These are phyloP conservation scores for Triangularia setosa DNA, from an alignment of 2,329 filamentous ascomycete genomes.

Conservation along the genomic window DNA sequence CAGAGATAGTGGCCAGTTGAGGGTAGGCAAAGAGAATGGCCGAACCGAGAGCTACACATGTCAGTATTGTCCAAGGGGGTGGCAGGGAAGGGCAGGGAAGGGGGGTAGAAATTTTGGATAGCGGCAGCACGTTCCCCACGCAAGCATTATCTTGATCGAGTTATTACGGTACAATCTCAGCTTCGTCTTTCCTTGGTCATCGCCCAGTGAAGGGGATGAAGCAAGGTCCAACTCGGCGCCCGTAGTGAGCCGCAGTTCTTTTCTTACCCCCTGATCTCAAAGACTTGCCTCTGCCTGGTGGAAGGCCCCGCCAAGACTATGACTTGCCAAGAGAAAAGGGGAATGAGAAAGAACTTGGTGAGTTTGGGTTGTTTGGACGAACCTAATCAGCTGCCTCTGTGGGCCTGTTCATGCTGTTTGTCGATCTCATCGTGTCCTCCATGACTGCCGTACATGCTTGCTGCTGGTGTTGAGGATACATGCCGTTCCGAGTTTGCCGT, in stretches of 20 bases:
- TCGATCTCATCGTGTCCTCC: constrained; percentile 19
- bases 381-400: constrained; percentile 25
- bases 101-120: constrained; percentile 43
- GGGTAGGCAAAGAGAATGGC: constrained; percentile 82
- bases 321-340: not conserved
- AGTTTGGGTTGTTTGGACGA: constrained; percentile 38
- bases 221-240: constrained; percentile 63
- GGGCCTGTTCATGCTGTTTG: constrained; percentile 13
- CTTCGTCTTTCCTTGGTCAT: constrained; percentile 52
- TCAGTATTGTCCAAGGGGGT: constrained; percentile 35
- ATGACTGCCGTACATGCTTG: not conserved
- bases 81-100: constrained; percentile 23
- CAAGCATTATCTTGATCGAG: constrained; percentile 99
- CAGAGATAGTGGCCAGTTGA: constrained; percentile 72
- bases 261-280: not conserved
- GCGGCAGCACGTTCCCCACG: constrained; percentile 97
- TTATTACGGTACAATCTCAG: constrained; percentile 95
- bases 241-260: constrained; percentile 73
- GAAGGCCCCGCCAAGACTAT: not conserved
- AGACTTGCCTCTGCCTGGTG: not conserved
- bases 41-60: constrained; percentile 68
- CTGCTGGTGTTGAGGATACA: constrained; percentile 11
- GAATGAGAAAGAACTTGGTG: constrained; percentile 18
- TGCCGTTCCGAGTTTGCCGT: not conserved
- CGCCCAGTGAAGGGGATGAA: constrained; percentile 39